Evolutionary conservation across 768 basidiomycete species (phyloP).

Genomic region (Boletus vinaceobasis): DNA sequence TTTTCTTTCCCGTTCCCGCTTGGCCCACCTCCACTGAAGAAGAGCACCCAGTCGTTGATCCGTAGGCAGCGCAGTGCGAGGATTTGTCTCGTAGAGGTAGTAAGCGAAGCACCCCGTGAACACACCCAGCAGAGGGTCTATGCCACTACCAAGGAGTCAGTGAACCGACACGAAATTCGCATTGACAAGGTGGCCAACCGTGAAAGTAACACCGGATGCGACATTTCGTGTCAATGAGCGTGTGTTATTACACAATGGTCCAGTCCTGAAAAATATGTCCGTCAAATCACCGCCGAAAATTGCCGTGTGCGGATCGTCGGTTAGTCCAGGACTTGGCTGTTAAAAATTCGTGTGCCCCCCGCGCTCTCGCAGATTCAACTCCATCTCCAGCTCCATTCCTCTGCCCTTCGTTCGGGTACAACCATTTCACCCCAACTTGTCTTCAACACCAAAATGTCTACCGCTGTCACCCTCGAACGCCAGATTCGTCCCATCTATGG

Average conservation of each 20-base stretch:
- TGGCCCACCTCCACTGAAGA: constrained; percentile 64
- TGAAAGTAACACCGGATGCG: constrained; percentile 39
- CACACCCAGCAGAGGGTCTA: constrained; percentile 73
- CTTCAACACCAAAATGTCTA: constrained; percentile 40
- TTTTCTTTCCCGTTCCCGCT: constrained; percentile 28
- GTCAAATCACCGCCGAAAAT: constrained; percentile 22
- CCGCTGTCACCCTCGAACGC: constrained; percentile 60
- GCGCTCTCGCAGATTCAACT: constrained; percentile 1
- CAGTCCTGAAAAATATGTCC: background rate
- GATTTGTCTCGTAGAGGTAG: constrained; percentile 77
- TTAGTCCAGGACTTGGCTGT: constrained; percentile 12
- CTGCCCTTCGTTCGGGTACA: constrained; percentile 3
- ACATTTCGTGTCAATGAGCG: constrained; percentile 28
- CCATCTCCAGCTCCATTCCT: background rate
- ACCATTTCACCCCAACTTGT: background rate
- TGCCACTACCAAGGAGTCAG: constrained; percentile 38
- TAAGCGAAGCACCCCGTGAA: constrained; percentile 78
- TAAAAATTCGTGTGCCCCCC: constrained; percentile 25
- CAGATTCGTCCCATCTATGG: constrained; percentile 87
- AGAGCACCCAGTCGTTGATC: constrained; percentile 56
- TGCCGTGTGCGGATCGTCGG: constrained; percentile 28
- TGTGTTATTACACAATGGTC: background rate
- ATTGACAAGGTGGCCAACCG: constrained; percentile 23
- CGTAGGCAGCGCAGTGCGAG: constrained; percentile 59
- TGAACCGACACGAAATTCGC: background rate